phyloP scores from a whole-genome alignment of 2,329 filamentous ascomycete genomes.

The Colletotrichum ledebouriae region DNA sequence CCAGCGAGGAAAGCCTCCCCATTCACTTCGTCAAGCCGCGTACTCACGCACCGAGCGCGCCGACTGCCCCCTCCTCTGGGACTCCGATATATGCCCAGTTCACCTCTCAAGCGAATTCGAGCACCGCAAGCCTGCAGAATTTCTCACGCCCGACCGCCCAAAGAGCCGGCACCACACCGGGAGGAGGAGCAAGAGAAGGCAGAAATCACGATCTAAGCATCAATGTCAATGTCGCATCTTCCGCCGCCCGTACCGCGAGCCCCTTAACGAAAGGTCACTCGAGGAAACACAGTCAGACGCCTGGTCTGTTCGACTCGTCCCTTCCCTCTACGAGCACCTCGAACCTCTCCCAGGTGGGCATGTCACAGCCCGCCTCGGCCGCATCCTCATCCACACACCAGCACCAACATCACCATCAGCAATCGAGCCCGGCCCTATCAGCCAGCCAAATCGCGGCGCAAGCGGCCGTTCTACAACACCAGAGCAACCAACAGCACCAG shows the following conservation, averaged over 20 bases:
- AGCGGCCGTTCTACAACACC: slow-evolving; percentile 78
- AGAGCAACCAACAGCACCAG: slow-evolving; percentile 53
- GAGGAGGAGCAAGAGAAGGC: slow-evolving; percentile 25
- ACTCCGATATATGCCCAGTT: slow-evolving; percentile 63
- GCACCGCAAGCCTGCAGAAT: slow-evolving; percentile 65
- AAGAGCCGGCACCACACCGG: slow-evolving; percentile 42
- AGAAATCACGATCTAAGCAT: slow-evolving; percentile 22
- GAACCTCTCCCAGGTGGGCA: slow-evolving; percentile 65
- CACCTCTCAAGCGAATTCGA: slow-evolving; percentile 61
- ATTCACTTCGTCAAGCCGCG: slow-evolving; percentile 63
- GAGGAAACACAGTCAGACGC: slow-evolving; percentile 78
- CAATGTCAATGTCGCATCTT: slow-evolving; percentile 45
- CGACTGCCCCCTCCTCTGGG: slow-evolving; percentile 29
- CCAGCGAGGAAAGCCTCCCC: slow-evolving; percentile 58
- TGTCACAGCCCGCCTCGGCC: slow-evolving; percentile 61
- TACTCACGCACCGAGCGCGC: slow-evolving; percentile 41
- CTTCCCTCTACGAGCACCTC: slow-evolving; percentile 73
- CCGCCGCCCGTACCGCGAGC: slow-evolving; percentile 47
- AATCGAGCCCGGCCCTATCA: slow-evolving; percentile 57
- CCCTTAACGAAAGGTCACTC: slow-evolving; percentile 60
- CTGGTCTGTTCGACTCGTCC: slow-evolving; percentile 82
- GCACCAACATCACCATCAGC: slow-evolving; percentile 32
- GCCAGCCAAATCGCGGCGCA: slow-evolving; percentile 87
- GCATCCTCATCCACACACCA: slow-evolving; percentile 39
- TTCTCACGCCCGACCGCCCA: slow-evolving; percentile 68